Conservation (phyloP, 495 filamentous ascomycete genomes). For the Staphylotrichum tortipilum region DNA sequence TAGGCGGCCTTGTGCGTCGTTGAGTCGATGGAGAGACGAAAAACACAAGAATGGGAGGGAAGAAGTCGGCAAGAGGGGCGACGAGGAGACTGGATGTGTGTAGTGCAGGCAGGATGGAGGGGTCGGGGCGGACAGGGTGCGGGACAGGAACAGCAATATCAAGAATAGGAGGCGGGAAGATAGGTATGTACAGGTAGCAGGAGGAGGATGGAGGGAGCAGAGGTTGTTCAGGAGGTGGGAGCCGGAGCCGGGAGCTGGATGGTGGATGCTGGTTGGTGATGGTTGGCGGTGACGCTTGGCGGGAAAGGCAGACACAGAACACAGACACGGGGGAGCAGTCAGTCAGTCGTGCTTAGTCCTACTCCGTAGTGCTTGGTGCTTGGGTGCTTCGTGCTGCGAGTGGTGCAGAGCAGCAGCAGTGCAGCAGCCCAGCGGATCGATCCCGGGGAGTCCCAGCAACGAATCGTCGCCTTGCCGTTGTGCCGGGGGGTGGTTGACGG, state of each 20-base stretch:
- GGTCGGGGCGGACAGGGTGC: slow-evolving; percentile 15
- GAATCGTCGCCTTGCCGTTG: not conserved
- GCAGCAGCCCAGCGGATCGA: slow-evolving; percentile 3
- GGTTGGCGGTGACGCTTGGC: slow-evolving; percentile 26
- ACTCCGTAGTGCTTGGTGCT: no score
- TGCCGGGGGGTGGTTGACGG: no score
- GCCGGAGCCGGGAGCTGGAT: not conserved
- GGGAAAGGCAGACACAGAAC: slow-evolving; percentile 19
- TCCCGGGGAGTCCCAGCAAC: not conserved
- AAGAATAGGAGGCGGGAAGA: no score
- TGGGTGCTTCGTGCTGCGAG: no score
- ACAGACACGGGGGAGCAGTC: no score
- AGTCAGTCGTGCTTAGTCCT: no score
- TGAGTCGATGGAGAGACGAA: not conserved
- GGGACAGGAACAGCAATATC: not conserved
- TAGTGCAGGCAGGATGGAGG: no score
- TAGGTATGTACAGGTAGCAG: no score
- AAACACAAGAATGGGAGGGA: slow-evolving; percentile 3
- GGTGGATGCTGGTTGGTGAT: no score
- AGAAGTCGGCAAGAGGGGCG: not conserved
- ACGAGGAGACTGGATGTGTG: slow-evolving; percentile 4
- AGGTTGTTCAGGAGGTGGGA: not conserved
- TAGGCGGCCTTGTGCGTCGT: slow-evolving; percentile 1
- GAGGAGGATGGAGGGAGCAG: not conserved
- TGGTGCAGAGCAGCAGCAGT: no score